Evolutionary conservation across 345 rosid genomes (phyloP), one percentile per base, ranked within the genome.

Genomic region (Citrus mangshanensis): DNA sequence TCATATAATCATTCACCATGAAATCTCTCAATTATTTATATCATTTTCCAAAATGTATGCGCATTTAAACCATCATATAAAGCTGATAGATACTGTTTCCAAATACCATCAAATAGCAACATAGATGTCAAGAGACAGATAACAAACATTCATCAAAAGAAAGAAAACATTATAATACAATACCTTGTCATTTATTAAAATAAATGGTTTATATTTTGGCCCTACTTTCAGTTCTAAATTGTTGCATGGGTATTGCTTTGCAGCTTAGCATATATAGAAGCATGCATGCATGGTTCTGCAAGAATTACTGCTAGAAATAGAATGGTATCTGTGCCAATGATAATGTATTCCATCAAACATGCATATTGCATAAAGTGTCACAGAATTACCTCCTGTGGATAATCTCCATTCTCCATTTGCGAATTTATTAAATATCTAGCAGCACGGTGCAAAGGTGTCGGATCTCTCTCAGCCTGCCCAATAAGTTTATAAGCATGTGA

Each of bases 371-470:
- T 59, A 19, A 63, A 51, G 63, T 14, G 46, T 24, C 22, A 69
- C 67, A 75, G 35, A 38, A 22, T 79, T 78, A 92, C 94, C 94
- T 92, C 76, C 77, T 88, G 93, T 18, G 93, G 97, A 76, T 82
- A 92, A 82, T 92, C 92, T 54, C 94, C 97, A 83, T 86, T 83
- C 81, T 90, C 89, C 94, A 90, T 84, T 70, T 92, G 97, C 38
- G 89, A 79, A 81, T 85, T 88, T 73, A 90, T 88, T 75, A 92
- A 81, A 72, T 73, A 87, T 82, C 85, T 88, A 72, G 93, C 93
- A 9, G 93, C 90, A 18, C 76, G 79, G 72, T 90, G 92, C 81
- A 92, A 75, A 2, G 97, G 93, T 40, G 82, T 81, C 27, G 85
- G 73, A 72, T 92, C 94, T 79, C 91, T 87, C 82, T 89, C 84